These are phyloP conservation scores for Apiospora rasikravindrae DNA, from an alignment of 2,329 filamentous ascomycete species.

Conservation along the genomic window DNA sequence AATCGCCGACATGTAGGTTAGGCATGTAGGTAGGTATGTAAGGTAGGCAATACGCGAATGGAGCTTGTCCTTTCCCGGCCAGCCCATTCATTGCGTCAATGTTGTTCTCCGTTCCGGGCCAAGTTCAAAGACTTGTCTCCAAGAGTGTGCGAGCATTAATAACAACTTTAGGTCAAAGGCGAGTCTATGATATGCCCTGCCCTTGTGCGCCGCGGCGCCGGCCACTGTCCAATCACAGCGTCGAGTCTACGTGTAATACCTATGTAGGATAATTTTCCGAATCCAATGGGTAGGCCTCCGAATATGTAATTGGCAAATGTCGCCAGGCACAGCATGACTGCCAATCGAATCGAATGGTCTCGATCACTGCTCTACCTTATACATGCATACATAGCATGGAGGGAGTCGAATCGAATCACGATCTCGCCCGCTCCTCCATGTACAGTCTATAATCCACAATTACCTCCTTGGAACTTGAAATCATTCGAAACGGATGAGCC, in stretches of 20 bases:
- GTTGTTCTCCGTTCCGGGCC: neutral
- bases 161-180: neutral
- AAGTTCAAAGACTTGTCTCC: neutral
- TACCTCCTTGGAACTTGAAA: constrained; percentile 7
- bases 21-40: neutral
- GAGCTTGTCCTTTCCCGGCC: constrained; percentile 15
- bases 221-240: neutral
- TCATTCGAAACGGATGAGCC: constrained; percentile 11
- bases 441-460: neutral
- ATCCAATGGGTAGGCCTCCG: constrained; percentile 3
- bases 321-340: constrained; percentile 9
- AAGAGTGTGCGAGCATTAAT: constrained; percentile 12
- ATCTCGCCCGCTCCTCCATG: neutral
- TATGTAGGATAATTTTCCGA: constrained; percentile 3
- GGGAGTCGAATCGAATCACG: constrained; percentile 3
- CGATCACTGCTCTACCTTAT: constrained; percentile 10
- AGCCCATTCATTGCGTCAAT: neutral
- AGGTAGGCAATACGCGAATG: neutral
- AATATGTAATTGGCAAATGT: constrained; percentile 6
- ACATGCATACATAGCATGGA: neutral
- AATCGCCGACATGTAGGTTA: constrained; percentile 10
- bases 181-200: neutral
- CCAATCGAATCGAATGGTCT: neutral
- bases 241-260: neutral
- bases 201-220: neutral